These are phyloP conservation scores for Noccaea bulbosa DNA, from an alignment of 345 rosid species.

Conservation along the genomic window DNA sequence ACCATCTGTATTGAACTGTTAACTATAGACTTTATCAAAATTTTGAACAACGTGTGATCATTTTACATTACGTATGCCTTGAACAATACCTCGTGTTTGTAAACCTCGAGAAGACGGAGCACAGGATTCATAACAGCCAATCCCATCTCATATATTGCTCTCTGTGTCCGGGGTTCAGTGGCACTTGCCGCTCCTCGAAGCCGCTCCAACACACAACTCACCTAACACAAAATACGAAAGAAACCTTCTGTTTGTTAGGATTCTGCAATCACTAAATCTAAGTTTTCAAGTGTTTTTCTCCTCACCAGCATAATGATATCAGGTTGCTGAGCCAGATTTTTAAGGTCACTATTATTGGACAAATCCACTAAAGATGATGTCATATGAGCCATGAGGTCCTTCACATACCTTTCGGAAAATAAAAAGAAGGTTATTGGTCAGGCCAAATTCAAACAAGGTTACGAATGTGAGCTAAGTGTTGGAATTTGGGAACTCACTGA, in stretches of 20 bases:
- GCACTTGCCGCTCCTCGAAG: conserved; percentile 98
- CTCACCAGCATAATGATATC: conserved; percentile 82
- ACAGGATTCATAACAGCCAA: conserved; percentile 69
- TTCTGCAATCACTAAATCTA: conserved; percentile 24
- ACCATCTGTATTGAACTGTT: conserved; percentile 3
- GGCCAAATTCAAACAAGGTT: conserved; percentile 24
- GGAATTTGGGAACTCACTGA: conserved; percentile 63
- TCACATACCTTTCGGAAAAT: conserved; percentile 67
- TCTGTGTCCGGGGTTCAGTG: conserved; percentile 91
- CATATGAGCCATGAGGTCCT: conserved; percentile 77
- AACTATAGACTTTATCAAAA: conserved; percentile 10
- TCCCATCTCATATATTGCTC: conserved; percentile 92
- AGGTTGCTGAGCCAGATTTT: conserved; percentile 79
- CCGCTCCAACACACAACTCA: conserved; percentile 86
- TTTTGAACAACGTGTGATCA: background rate
- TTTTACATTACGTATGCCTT: background rate
- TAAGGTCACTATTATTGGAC: conserved; percentile 74
- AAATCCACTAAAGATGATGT: conserved; percentile 71
- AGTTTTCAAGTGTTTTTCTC: conserved; percentile 25
- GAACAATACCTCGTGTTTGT: conserved; percentile 85
- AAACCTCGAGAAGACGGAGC: conserved; percentile 84
- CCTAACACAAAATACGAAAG: conserved; percentile 55
- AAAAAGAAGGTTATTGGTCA: conserved; percentile 37
- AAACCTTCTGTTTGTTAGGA: conserved; percentile 26
- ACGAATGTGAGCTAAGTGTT: conserved; percentile 26